These are phyloP conservation scores for Pleurotus salmoneostramineus DNA, from an alignment of 768 basidiomycete species.

Conservation along the genomic window DNA sequence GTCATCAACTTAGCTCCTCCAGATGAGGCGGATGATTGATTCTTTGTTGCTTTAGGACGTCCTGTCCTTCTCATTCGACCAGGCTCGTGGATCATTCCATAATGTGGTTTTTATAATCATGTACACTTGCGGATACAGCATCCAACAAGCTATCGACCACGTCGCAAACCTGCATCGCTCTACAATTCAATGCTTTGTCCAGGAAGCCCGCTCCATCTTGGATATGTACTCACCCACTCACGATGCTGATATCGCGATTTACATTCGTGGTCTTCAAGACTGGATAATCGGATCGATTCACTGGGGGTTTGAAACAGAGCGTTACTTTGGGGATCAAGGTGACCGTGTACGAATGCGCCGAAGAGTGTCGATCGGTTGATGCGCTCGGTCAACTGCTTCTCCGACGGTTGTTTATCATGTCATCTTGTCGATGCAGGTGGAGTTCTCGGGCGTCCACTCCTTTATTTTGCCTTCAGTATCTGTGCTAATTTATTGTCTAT, in stretches of 20 bases:
- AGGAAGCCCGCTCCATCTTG: not conserved
- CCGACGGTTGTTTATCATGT: not conserved
- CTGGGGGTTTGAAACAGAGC: not conserved
- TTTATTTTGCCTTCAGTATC: not conserved
- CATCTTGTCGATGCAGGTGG: not conserved
- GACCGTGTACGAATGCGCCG: not conserved
- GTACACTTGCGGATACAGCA: not conserved
- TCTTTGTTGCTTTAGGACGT: not conserved
- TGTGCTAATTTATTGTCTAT: not conserved
- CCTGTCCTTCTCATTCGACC: not conserved
- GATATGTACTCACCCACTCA: not conserved
- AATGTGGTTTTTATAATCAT: not conserved
- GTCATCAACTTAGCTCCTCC: not conserved
- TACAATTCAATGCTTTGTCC: not conserved
- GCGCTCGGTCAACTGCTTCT: not conserved
- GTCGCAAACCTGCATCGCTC: not conserved
- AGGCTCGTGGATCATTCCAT: not conserved
- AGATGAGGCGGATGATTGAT: too few relatives aligned
- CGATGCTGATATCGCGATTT: not conserved
- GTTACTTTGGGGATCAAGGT: not conserved
- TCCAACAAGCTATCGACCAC: not conserved
- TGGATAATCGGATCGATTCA: not conserved
- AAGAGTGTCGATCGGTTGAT: not conserved
- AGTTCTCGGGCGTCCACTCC: not conserved
- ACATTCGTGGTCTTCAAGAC: not conserved